Evolutionary conservation across 164 flowering plant species (phyloP).

Genomic region (Macadamia tetraphylla): DNA sequence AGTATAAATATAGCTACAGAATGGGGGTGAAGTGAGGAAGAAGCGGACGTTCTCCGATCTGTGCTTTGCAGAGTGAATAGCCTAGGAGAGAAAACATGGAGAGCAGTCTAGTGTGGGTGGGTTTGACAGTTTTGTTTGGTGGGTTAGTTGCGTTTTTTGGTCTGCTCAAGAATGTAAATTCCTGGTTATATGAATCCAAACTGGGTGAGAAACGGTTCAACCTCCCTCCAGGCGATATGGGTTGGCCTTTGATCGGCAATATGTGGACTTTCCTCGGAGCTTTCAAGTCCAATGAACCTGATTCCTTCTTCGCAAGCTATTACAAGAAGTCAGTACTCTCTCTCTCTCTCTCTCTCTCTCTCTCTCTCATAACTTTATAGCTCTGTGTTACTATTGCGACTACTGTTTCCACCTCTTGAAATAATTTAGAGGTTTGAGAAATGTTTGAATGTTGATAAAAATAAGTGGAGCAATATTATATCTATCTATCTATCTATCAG

Average conservation of each 20-base stretch:
- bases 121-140: slow-evolving; percentile 6
- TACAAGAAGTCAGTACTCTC: slow-evolving; percentile 39
- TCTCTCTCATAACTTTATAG: background rate
- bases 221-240: slow-evolving; percentile 88
- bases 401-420: no score
- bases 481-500: no score
- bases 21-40: no score
- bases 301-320: slow-evolving; percentile 56
- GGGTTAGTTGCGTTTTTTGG: slow-evolving; percentile 24
- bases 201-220: slow-evolving; percentile 41
- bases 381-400: no score
- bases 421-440: no score
- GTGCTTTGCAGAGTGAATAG: no score
- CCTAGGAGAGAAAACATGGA: background rate
- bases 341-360: slow-evolving; percentile 9
- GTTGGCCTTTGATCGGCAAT: slow-evolving; percentile 81
- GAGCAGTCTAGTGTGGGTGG: slow-evolving; percentile 9
- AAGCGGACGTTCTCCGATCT: no score
- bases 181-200: slow-evolving; percentile 44
- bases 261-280: slow-evolving; percentile 79
- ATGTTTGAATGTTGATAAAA: no score
- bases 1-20: no score
- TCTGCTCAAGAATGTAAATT: slow-evolving; percentile 36
- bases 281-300: slow-evolving; percentile 75
- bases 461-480: no score